A percentile compares a stretch with the other conserved stretches of the same genome.
Evolutionary conservation across 2,329 filamentous ascomycete genomes (phyloP).

Genomic region (Pseudopyricularia cyperi): DNA sequence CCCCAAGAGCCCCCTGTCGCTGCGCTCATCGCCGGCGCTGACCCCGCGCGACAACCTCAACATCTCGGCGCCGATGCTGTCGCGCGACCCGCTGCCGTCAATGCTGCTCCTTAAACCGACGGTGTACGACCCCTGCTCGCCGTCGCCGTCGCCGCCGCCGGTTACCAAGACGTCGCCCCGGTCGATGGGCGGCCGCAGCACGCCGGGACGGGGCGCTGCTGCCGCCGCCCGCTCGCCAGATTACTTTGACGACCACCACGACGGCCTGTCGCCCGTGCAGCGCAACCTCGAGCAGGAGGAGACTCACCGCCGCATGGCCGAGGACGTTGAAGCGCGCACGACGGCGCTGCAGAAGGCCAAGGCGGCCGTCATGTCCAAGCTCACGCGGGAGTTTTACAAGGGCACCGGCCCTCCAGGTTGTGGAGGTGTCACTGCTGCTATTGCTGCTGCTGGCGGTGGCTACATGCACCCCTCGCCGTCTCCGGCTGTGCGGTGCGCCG

Average conservation of each 20-base stretch:
- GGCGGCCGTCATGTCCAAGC: slow-evolving; percentile 45
- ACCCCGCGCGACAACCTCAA: slow-evolving; percentile 10
- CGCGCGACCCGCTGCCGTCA: slow-evolving; percentile 29
- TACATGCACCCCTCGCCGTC: slow-evolving; percentile 2
- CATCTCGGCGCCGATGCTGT: slow-evolving; percentile 38
- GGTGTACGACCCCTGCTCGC: slow-evolving; percentile 35
- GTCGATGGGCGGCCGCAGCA: neutral
- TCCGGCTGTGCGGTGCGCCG: slow-evolving; percentile 5
- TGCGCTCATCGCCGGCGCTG: neutral
- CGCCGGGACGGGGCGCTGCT: neutral
- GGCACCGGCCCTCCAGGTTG: neutral
- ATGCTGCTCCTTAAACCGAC: slow-evolving; percentile 38
- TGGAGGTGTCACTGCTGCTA: neutral
- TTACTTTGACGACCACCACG: slow-evolving; percentile 15
- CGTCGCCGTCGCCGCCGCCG: slow-evolving; percentile 5
- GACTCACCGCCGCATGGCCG: slow-evolving; percentile 39
- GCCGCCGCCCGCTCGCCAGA: neutral
- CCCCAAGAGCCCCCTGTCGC: neutral
- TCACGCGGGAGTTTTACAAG: slow-evolving; percentile 35
- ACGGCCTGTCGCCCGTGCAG: slow-evolving; percentile 42
- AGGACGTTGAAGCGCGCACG: slow-evolving; percentile 40
- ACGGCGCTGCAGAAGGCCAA: slow-evolving; percentile 45
- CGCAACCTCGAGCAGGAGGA: slow-evolving; percentile 45
- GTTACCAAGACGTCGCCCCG: neutral
- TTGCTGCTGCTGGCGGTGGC: too few species aligned